Evolutionary conservation across 495 filamentous ascomycete species (phyloP).

Genomic region (Massariosphaeria phaeospora): DNA sequence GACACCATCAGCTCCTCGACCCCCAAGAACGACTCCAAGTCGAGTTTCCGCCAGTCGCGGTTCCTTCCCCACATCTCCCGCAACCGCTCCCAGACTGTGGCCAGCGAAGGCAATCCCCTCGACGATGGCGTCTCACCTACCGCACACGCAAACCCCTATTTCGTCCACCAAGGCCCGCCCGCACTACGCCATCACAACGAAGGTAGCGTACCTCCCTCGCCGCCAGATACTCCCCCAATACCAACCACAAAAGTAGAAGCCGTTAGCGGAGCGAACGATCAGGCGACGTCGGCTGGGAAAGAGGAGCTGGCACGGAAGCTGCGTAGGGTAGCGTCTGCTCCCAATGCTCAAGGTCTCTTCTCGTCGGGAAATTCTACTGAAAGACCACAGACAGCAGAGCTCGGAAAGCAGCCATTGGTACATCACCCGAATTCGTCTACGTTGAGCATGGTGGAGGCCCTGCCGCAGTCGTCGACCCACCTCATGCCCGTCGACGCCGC

Average conservation of each 20-base stretch:
- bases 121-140: slow-evolving; percentile 88
- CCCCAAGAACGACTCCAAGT: slow-evolving; percentile 55
- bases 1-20: slow-evolving; percentile 44
- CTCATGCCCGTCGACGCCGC: slow-evolving; percentile 48
- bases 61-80: slow-evolving; percentile 70
- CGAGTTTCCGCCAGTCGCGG: slow-evolving; percentile 71
- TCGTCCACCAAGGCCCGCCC: slow-evolving; percentile 92
- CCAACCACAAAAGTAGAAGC: slow-evolving; percentile 63
- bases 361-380: slow-evolving; percentile 58
- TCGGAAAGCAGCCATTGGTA: slow-evolving; percentile 69
- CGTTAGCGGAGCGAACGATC: slow-evolving; percentile 64
- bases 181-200: slow-evolving; percentile 91
- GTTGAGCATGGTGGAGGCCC: slow-evolving; percentile 53
- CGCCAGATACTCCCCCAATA: slow-evolving; percentile 75
- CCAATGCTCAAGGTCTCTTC: slow-evolving; percentile 94
- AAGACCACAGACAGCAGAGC: slow-evolving; percentile 72
- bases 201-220: slow-evolving; percentile 88
- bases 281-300: slow-evolving; percentile 76
- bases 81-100: slow-evolving; percentile 78
- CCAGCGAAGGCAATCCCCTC: slow-evolving; percentile 85
- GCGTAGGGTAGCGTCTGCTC: slow-evolving; percentile 88
- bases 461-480: slow-evolving; percentile 40
- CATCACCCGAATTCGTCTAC: slow-evolving; percentile 52
- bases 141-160: slow-evolving; percentile 94
- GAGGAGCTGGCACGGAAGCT: slow-evolving; percentile 90